Base-by-base conservation (phyloP, 75 land plant genomes). In the Adiantum capillusveneris region DNA sequence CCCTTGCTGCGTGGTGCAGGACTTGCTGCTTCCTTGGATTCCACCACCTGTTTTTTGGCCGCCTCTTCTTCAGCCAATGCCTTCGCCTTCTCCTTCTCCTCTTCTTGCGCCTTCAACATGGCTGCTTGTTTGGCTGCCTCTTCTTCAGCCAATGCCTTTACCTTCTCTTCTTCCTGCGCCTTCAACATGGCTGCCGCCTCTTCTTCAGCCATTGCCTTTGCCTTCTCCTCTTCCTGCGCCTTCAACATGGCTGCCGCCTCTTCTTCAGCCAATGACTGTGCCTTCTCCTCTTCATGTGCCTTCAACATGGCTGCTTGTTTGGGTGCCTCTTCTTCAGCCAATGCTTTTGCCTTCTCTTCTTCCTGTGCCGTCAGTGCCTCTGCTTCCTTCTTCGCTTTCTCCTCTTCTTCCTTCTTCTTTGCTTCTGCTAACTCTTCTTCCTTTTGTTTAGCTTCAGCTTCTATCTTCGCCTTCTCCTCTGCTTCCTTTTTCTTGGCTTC, bases 21-120 rank as follows among this genome's bases (percentile, higher is more conserved):
- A 16, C 36, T 19, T 56, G 51, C 36, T 29, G 3, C 56, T 42
- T 56, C 44, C 41, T 42, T 57, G 17, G 76, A 18, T 50, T 63
- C 26, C 0, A 25, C 22, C 11, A 29, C 64, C 42, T 63, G 29
- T 14, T 25, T 11, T 56, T 9, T 26, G 11, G 16, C 11, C 6
- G 27, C 9, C 42, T 39, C 13, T 25, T 6, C 57, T 20, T 57
- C 48, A 20, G 18, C 53, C 1, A 22, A 27, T 49, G 29, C 31
- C 21, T 27, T 55, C 60, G 2, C 14, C 19, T 21, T 31, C 19
- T 31, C 63, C 21, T 43, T 43, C 48, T 42, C 27, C 27, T 42
- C 26, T 44, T 34, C 37, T 34, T 34, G 7, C 37, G 3, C 9
- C 9, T 3, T 9, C 9, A 34, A 34, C 9, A 9, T 9, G 7